Base-by-base conservation (phyloP, 2,329 filamentous ascomycete genomes). In the Penicillium olsonii region DNA sequence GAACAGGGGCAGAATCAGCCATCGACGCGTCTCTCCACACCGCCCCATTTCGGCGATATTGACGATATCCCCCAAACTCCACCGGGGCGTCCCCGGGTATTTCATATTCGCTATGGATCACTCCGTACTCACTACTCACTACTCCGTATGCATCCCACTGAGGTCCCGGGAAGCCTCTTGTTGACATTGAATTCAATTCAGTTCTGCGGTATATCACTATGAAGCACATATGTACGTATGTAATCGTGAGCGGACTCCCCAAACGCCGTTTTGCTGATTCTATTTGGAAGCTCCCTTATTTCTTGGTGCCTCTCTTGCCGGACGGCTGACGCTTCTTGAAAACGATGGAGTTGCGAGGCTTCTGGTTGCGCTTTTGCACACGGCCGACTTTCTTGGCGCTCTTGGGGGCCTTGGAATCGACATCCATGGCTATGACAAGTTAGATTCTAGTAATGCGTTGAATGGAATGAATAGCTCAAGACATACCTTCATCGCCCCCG, bases 301-400 rank as follows among this genome's bases (percentile, higher is more conserved):
- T 71, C 57, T 66, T 69, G 5, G 63, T 49, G 12, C 53, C 45
- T 54, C 62, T 67, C 56, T 67, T 65, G 22, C 48, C 46, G 54
- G 73, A 66, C 20, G 62, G 62, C 40, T 62, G 58, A 41, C 62
- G 65, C 37, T 63, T 48, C 35, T 63, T 58, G 49, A 75, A 75
- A 10, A 72, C 67, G 48, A 75, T 74, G 9, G 68, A 69, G 42
- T 67, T 64, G 42, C 67, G 67, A 27, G 64, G 63, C 50, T 66
- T 66, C 37, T 66, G 68, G 45, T 66, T 62, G 51, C 63, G 65
- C 54, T 74, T 75, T 40, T 70, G 69, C 47, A 75, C 65, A 44
- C 70, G 66, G n/a, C 59, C 60, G n/a, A 61, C 53, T 42, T 68
- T 66, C 3, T 62, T 61, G 9, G 64, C 52, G 42, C 48, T 57